phyloP scores from a whole-genome alignment of 768 basidiomycete genomes.

The Amyloporia xantha region DNA sequence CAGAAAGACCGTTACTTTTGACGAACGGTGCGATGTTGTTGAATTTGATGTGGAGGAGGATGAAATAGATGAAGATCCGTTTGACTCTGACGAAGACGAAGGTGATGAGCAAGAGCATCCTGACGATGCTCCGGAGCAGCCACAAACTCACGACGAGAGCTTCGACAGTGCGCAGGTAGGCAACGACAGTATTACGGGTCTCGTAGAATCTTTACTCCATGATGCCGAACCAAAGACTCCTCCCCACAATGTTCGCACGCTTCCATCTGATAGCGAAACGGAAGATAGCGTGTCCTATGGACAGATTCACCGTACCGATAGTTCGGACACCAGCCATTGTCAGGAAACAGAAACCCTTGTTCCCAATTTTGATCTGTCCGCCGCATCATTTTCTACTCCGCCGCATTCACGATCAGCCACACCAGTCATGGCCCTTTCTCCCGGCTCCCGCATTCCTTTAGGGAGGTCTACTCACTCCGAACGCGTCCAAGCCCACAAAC shows the following conservation, averaged over 20 bases:
- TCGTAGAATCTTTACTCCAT: conserved; percentile 65
- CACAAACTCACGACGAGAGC: conserved; percentile 16
- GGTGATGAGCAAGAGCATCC: conserved; percentile 10
- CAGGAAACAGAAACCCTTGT: neutral
- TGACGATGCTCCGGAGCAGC: conserved; percentile 9
- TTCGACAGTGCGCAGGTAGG: conserved; percentile 8
- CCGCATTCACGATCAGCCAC: conserved; percentile 14
- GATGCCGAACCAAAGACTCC: conserved; percentile 40
- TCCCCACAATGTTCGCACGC: conserved; percentile 22
- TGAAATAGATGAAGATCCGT: conserved; percentile 35
- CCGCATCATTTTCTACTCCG: conserved; percentile 4
- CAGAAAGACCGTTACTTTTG: conserved; percentile 75
- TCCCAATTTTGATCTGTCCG: neutral
- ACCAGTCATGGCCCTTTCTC: conserved; percentile 11
- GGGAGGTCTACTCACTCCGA: conserved; percentile 36
- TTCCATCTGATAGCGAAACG: conserved; percentile 52
- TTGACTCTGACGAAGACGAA: conserved; percentile 31
- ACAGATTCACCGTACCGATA: conserved; percentile 52
- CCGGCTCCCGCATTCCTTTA: conserved; percentile 26
- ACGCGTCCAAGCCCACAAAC: conserved; percentile 22
- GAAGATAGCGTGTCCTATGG: conserved; percentile 62
- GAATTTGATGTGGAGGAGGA: conserved; percentile 68
- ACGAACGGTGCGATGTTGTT: conserved; percentile 74
- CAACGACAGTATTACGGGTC: conserved; percentile 54
- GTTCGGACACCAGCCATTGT: conserved; percentile 14